These are phyloP conservation scores for Erodium trifolium DNA, from an alignment of 441 rosid species.

Conservation along the genomic window DNA sequence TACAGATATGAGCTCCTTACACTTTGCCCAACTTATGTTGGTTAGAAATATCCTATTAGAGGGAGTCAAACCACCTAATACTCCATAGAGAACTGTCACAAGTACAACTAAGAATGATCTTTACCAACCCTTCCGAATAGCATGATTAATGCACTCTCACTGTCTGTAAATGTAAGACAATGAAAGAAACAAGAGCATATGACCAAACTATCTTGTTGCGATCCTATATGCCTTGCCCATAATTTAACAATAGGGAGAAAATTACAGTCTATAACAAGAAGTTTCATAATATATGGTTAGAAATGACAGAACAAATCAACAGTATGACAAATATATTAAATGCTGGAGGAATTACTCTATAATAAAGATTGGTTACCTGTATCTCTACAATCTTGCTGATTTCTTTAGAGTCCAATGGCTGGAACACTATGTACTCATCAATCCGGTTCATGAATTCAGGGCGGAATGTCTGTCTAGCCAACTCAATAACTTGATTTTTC, in stretches of 20 bases:
- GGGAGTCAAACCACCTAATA: not conserved
- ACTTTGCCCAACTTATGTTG: no score
- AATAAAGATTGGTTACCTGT: slow-evolving; percentile 47
- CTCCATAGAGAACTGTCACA: not conserved
- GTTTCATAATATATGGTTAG: not conserved
- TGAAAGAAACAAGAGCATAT: no score
- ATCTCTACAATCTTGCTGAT: slow-evolving; percentile 74
- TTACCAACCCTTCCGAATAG: not conserved
- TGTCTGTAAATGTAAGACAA: no score
- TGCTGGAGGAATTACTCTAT: not conserved
- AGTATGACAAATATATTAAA: not conserved
- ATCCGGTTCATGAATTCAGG: slow-evolving; percentile 98
- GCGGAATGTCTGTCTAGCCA: slow-evolving; percentile 86
- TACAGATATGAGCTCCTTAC: no score
- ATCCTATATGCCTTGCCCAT: not conserved
- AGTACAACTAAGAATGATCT: not conserved
- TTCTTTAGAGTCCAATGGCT: slow-evolving; percentile 76
- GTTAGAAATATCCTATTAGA: no score
- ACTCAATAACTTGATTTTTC: slow-evolving; percentile 76
- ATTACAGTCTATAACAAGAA: not conserved
- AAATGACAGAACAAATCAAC: not conserved
- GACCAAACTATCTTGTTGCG: not conserved
- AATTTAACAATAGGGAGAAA: not conserved
- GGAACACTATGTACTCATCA: slow-evolving; percentile 97
- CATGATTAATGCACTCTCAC: no score